These are phyloP conservation scores for Chaetothyriales sp. DNA, from an alignment of 2,329 filamentous ascomycete species.

Conservation along the genomic window DNA sequence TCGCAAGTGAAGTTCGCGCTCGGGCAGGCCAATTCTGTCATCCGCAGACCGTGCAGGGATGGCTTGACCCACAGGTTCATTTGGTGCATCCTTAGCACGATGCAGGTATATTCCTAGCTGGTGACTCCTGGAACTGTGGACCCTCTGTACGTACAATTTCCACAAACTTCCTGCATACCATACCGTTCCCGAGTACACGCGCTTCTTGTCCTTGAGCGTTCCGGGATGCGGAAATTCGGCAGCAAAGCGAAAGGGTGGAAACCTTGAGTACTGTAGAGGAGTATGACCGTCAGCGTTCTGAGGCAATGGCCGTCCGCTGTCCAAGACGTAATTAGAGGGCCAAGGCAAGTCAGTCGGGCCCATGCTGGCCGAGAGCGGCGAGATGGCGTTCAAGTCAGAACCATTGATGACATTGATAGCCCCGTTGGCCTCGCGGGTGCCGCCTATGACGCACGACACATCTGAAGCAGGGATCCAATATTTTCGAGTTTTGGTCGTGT, in stretches of 20 bases:
- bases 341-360: conserved; percentile 43
- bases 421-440: conserved; percentile 38
- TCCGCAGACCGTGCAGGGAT: conserved; percentile 33
- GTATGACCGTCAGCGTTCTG: conserved; percentile 9
- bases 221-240: conserved; percentile 45
- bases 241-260: conserved; percentile 45
- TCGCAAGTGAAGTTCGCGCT: conserved; percentile 39
- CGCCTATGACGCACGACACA: conserved; percentile 43
- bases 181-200: conserved; percentile 45
- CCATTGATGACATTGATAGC: conserved; percentile 33
- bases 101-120: conserved; percentile 48
- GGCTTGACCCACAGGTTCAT: conserved; percentile 24
- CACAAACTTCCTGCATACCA: conserved; percentile 46
- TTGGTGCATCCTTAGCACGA: conserved; percentile 43
- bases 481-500: conserved; percentile 40
- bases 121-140: conserved; percentile 40
- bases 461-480: conserved; percentile 45
- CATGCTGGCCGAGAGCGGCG: conserved; percentile 36
- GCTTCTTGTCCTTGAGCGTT: conserved; percentile 44
- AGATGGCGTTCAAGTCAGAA: conserved; percentile 22
- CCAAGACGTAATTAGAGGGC: conserved; percentile 38
- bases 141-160: conserved; percentile 51
- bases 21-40: conserved; percentile 40
- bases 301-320: conserved; percentile 13
- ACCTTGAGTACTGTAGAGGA: conserved; percentile 35